Conservation (phyloP, 2,329 filamentous ascomycete species). For the Xylariaceae sp. region DNA sequence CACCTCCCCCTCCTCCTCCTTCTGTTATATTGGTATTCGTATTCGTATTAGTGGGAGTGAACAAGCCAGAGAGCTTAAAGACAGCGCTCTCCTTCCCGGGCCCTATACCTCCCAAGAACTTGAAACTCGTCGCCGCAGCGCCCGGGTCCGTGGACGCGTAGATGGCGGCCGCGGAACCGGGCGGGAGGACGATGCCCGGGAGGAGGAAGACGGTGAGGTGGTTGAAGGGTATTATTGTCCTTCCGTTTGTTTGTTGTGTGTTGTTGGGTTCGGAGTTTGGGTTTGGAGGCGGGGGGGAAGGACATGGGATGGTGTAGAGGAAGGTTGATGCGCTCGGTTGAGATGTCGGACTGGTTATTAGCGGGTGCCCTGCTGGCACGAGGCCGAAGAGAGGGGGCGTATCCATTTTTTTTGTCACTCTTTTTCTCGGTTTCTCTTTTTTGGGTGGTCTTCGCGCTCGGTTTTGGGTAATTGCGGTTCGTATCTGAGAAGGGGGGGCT, state of each 20-base stretch:
- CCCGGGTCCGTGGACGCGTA: slow-evolving; percentile 60
- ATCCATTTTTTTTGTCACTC: too few species aligned
- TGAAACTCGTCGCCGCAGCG: slow-evolving; percentile 55
- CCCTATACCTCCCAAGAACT: slow-evolving; percentile 82
- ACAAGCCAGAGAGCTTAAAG: slow-evolving; percentile 61
- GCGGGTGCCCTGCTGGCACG: slow-evolving; percentile 54
- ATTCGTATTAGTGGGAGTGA: background rate
- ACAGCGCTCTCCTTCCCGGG: slow-evolving; percentile 88
- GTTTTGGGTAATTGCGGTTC: too few species aligned
- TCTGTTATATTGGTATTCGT: slow-evolving; percentile 18
- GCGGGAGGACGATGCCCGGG: slow-evolving; percentile 68
- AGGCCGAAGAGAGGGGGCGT: slow-evolving; percentile 50
- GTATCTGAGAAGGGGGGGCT: too few species aligned
- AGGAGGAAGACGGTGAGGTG: slow-evolving; percentile 88
- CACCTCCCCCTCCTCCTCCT: slow-evolving; percentile 50
- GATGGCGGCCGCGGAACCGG: slow-evolving; percentile 76
- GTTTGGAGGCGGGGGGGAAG: slow-evolving; percentile 30
- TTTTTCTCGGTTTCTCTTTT: too few species aligned
- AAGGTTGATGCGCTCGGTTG: slow-evolving; percentile 37
- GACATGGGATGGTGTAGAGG: slow-evolving; percentile 49
- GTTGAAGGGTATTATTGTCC: slow-evolving; percentile 64
- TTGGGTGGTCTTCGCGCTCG: too few species aligned
- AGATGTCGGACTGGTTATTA: slow-evolving; percentile 50
- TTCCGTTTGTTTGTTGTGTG: too few species aligned
- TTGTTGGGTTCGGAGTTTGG: too few species aligned